phyloP scores from a whole-genome alignment of 495 filamentous ascomycete genomes.

The Xylaria longipes region DNA sequence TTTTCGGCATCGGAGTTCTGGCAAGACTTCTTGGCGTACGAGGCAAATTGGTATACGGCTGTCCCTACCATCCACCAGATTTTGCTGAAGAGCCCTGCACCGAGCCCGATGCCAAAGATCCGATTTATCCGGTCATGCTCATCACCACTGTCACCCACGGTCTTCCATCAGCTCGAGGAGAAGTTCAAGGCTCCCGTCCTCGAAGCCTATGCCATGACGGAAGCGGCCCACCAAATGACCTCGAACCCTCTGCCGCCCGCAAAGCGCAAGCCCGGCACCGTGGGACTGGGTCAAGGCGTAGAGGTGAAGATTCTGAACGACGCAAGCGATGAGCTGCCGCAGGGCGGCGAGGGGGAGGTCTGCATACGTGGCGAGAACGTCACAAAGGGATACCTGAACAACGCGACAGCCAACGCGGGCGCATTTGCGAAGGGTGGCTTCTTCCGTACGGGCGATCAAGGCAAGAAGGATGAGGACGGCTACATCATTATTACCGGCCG shows the following conservation, averaged over 20 bases:
- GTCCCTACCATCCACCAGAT: constrained; percentile 92
- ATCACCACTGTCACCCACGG: constrained; percentile 76
- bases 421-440: constrained; percentile 74
- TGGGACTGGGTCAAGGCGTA: constrained; percentile 81
- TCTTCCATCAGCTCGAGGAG: constrained; percentile 75
- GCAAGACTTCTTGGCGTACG: constrained; percentile 69
- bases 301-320: constrained; percentile 77
- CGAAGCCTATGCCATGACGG: constrained; percentile 92
- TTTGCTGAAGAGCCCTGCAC: constrained; percentile 71
- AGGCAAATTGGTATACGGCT: constrained; percentile 89
- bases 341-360: constrained; percentile 76
- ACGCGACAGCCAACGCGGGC: constrained; percentile 70
- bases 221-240: constrained; percentile 89
- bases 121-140: constrained; percentile 89
- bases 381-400: constrained; percentile 83
- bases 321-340: constrained; percentile 64
- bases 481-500: constrained; percentile 79
- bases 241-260: constrained; percentile 80
- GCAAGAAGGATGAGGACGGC: constrained; percentile 72
- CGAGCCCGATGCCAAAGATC: constrained; percentile 70
- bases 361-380: constrained; percentile 81
- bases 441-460: constrained; percentile 87
- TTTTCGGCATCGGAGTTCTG: constrained; percentile 89
- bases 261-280: constrained; percentile 76
- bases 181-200: constrained; percentile 78